phyloP scores from a whole-genome alignment of 2,329 filamentous ascomycete species.

The Sphaerulina musiva region DNA sequence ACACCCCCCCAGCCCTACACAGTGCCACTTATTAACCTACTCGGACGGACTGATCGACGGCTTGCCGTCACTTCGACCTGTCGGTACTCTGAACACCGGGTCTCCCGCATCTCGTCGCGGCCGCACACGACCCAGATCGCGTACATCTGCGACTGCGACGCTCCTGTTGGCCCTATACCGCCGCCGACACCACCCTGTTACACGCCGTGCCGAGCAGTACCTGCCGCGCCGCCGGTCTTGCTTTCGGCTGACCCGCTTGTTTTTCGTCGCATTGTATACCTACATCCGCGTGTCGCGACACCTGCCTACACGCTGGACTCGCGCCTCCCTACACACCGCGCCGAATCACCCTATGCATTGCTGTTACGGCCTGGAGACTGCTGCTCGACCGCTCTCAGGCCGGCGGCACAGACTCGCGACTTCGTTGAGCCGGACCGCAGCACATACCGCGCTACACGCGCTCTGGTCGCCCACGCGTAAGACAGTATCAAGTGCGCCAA shows the following conservation, averaged over 20 bases:
- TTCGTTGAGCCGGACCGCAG: constrained; percentile 1
- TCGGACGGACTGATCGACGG: constrained; percentile 10
- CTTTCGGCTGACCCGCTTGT: not conserved
- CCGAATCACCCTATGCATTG: constrained; percentile 28
- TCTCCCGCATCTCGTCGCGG: constrained; percentile 5
- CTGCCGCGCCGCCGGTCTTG: not conserved
- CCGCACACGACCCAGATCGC: constrained; percentile 1
- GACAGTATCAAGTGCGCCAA: constrained; percentile 30
- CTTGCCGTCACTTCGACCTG: constrained; percentile 9
- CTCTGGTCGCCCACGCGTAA: constrained; percentile 11
- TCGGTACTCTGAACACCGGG: constrained; percentile 3
- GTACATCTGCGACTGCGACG: not conserved
- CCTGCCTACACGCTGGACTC: not conserved
- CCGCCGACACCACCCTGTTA: not conserved
- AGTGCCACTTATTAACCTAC: not conserved
- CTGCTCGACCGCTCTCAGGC: constrained; percentile 28
- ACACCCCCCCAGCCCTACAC: not conserved
- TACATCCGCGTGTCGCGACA: not conserved
- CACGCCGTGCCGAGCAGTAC: not conserved
- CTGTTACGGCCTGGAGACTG: constrained; percentile 19
- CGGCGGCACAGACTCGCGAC: constrained; percentile 22
- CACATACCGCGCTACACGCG: constrained; percentile 32
- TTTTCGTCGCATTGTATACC: not conserved
- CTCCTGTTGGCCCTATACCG: not conserved
- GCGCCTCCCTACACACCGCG: not conserved